Evolutionary conservation across 768 basidiomycete species (phyloP).

Genomic region (Harrya chromipes): DNA sequence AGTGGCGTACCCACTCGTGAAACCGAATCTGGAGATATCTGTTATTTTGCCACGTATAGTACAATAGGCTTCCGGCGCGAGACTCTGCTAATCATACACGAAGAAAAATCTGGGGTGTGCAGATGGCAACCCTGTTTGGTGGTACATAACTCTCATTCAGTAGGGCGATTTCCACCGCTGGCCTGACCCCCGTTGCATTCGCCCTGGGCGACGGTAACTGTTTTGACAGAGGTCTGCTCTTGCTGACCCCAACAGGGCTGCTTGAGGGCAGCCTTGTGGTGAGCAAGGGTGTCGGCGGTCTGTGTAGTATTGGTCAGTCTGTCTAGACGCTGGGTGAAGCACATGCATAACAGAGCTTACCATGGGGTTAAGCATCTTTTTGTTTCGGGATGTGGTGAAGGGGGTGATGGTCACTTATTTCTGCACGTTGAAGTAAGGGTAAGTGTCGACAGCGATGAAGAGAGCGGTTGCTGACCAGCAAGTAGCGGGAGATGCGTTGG

Average conservation of each 20-base stretch:
- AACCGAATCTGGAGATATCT: no score
- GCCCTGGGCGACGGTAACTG: no score
- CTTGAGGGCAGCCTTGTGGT: conserved; percentile 5
- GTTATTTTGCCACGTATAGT: no score
- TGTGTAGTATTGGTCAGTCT: conserved; percentile 4
- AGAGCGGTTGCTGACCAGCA: conserved; percentile 11
- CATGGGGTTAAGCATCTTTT: conserved; percentile 10
- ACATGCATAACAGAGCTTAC: not conserved
- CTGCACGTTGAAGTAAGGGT: conserved; percentile 1
- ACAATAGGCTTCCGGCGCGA: no score
- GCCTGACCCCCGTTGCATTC: no score
- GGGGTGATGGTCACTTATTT: not conserved
- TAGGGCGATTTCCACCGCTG: no score
- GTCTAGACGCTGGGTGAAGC: not conserved
- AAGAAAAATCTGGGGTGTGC: no score
- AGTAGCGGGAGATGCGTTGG: not conserved
- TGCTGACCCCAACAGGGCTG: conserved; percentile 12
- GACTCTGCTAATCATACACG: no score
- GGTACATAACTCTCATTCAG: no score
- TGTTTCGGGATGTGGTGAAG: not conserved
- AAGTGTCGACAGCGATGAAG: not conserved
- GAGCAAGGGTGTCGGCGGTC: not conserved
- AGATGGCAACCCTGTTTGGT: no score
- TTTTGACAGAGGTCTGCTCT: fast-evolving
- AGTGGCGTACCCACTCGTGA: no score